Evolutionary conservation across 2,329 filamentous ascomycete species (phyloP).

Genomic region (Cercospora zeina): DNA sequence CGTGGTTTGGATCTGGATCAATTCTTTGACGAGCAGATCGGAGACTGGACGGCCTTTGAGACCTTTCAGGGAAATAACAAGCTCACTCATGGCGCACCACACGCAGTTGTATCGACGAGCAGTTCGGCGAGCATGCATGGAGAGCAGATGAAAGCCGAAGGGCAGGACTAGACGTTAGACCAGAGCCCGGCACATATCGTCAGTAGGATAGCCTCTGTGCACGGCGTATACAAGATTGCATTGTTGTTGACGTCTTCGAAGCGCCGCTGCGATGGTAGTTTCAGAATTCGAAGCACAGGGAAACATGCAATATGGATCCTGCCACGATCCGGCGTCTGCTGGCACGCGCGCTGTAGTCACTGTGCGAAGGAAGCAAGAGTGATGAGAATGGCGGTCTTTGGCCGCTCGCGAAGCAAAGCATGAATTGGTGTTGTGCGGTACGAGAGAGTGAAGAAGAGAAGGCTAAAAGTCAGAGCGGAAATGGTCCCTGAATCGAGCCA

Average conservation of each 20-base stretch:
- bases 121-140: slow-evolving; percentile 19
- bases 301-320: neutral
- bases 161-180: slow-evolving; percentile 6
- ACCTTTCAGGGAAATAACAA: slow-evolving; percentile 24
- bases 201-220: neutral
- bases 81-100: slow-evolving; percentile 33
- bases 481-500: neutral
- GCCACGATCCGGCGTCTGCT: neutral
- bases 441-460: too few relatives aligned
- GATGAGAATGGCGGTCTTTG: neutral
- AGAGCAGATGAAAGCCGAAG: slow-evolving; percentile 9
- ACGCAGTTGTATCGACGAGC: slow-evolving; percentile 17
- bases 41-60: slow-evolving; percentile 38
- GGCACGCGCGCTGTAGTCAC: neutral
- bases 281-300: neutral
- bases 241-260: slow-evolving; percentile 4
- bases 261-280: neutral
- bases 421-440: neutral
- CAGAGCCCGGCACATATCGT: neutral
- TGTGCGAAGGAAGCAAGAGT: neutral
- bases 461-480: neutral
- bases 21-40: slow-evolving; percentile 59
- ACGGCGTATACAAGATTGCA: neutral
- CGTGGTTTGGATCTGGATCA: slow-evolving; percentile 57
- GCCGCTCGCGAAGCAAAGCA: neutral